A percentile compares a stretch with the other conserved stretches of the same genome.
Conservation (phyloP, 2,329 filamentous ascomycete genomes). For the Plectosphaerella cucumerina region DNA sequence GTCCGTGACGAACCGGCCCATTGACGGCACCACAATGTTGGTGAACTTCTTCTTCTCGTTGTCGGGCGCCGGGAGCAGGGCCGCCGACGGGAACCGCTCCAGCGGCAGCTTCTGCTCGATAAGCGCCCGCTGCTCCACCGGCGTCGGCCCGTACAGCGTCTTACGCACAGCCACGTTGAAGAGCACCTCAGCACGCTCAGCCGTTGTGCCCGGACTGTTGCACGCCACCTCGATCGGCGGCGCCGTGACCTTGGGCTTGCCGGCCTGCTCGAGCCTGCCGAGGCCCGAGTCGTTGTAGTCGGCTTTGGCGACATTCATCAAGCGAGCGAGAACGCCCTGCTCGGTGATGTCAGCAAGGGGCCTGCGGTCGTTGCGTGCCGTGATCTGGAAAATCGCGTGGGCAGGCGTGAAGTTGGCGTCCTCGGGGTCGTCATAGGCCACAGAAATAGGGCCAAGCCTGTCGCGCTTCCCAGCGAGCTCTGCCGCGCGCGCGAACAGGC, state of each 20-base stretch:
- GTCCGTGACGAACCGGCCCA: conserved; percentile 96
- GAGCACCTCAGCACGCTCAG: conserved; percentile 67
- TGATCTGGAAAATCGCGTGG: conserved; percentile 79
- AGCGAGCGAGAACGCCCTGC: conserved; percentile 67
- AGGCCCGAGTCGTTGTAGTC: conserved; percentile 68
- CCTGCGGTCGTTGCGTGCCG: conserved; percentile 61
- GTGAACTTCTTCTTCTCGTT: conserved; percentile 82
- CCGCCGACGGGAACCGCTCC: conserved; percentile 55
- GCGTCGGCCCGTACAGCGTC: conserved; percentile 63
- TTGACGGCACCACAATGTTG: conserved; percentile 88
- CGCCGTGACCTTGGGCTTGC: conserved; percentile 72
- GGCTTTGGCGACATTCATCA: conserved; percentile 73
- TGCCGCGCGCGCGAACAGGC: conserved; percentile 70
- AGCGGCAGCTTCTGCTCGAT: conserved; percentile 69
- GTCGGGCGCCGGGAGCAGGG: conserved; percentile 72
- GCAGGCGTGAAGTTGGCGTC: conserved; percentile 62
- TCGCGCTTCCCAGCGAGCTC: conserved; percentile 51
- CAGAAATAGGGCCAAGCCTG: conserved; percentile 61
- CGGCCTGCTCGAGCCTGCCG: conserved; percentile 74
- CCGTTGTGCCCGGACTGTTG: conserved; percentile 58
- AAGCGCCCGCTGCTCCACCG: conserved; percentile 67
- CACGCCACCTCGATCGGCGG: conserved; percentile 81
- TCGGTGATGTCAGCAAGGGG: conserved; percentile 65
- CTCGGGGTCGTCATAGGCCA: conserved; percentile 65
- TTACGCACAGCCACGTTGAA: conserved; percentile 78